phyloP scores from a whole-genome alignment of 345 rosid species.

The Eucalyptus rudis region DNA sequence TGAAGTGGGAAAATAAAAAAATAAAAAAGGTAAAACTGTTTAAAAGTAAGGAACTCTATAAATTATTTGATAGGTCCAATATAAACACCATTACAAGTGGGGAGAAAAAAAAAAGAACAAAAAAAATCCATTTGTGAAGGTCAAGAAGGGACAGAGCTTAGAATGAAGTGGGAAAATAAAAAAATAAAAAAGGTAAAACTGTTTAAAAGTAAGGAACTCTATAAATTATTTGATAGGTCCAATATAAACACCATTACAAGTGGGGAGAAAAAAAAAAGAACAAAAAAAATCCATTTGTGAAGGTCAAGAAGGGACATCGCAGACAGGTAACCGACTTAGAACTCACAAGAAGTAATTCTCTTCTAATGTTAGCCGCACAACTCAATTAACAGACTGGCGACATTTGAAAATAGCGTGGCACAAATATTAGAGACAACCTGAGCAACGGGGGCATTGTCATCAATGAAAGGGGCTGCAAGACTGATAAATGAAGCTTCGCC shows the following conservation, averaged over 20 bases:
- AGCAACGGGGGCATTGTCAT: conserved; percentile 77
- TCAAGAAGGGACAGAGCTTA: too few relatives aligned
- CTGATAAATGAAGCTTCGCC: conserved; percentile 98
- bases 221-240: neutral
- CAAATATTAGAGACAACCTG: conserved; percentile 32
- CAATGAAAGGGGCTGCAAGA: conserved; percentile 96
- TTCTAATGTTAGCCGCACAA: neutral
- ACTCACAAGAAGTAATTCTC: neutral
- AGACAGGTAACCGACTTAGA: neutral
- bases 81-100: too few relatives aligned
- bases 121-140: too few relatives aligned
- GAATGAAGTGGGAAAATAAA: neutral
- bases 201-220: neutral
- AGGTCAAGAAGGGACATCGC: neutral
- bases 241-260: neutral
- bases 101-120: too few relatives aligned
- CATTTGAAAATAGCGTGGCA: neutral
- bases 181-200: neutral
- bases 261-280: neutral
- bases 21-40: too few relatives aligned
- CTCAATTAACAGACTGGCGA: neutral
- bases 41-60: too few relatives aligned
- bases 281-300: neutral
- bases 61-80: too few relatives aligned
- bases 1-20: too few relatives aligned